phyloP scores from a whole-genome alignment of 2,329 filamentous ascomycete species.

The Penicillium hordei region DNA sequence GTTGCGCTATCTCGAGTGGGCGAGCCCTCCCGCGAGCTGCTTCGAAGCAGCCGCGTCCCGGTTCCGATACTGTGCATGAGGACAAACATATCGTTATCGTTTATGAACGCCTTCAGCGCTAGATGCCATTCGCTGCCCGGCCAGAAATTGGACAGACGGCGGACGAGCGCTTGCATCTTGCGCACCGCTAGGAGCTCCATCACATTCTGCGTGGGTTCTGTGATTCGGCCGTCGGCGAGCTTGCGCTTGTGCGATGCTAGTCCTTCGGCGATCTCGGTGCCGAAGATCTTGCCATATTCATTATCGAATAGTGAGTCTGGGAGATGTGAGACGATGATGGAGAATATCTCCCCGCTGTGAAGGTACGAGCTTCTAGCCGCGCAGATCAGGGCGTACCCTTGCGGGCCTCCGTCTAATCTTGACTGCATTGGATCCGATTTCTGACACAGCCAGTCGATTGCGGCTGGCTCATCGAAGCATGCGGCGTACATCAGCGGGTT shows the following conservation, averaged over 20 bases:
- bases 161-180: slow-evolving; percentile 5
- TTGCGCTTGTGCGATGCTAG: background rate
- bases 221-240: background rate
- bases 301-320: background rate
- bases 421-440: background rate
- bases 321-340: background rate
- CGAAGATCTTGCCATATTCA: slow-evolving; percentile 6
- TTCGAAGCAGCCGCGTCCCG: background rate
- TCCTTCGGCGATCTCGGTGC: slow-evolving; percentile 3
- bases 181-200: background rate
- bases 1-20: background rate
- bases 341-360: slow-evolving; percentile 3
- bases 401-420: background rate
- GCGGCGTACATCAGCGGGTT: slow-evolving; percentile 8
- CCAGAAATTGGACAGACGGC: background rate
- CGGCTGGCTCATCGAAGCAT: background rate
- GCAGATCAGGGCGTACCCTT: slow-evolving; percentile 1
- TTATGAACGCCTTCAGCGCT: background rate
- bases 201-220: background rate
- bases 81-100: background rate
- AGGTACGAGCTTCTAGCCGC: background rate
- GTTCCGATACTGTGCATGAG: slow-evolving; percentile 2
- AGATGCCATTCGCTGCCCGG: background rate
- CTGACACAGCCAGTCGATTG: slow-evolving; percentile 2
- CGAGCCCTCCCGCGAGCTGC: background rate